A percentile compares a stretch with the other conserved stretches of the same genome.
phyloP scores from a whole-genome alignment of 768 basidiomycete genomes.

The Asterophora lycoperdoides region DNA sequence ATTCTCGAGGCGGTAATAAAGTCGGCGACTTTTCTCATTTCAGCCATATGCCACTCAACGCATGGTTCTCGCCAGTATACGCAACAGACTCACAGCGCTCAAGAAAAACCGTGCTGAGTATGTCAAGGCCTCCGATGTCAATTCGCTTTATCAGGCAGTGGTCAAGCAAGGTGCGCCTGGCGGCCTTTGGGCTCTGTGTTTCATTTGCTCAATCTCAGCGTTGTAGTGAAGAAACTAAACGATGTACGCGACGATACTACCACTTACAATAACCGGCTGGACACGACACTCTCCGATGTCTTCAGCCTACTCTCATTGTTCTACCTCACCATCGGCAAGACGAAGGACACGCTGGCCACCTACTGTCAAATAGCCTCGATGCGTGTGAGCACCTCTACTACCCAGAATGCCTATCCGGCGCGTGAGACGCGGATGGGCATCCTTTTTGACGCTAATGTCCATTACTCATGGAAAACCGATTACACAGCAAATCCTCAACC shows the following conservation, averaged over 20 bases:
- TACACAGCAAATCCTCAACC: conserved; percentile 83
- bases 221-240: conserved; percentile 82
- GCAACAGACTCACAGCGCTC: conserved; percentile 90
- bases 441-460: not conserved
- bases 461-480: conserved; percentile 16
- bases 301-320: conserved; percentile 93
- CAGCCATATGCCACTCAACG: conserved; percentile 14
- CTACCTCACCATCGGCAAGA: conserved; percentile 97
- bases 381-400: conserved; percentile 64
- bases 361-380: conserved; percentile 97
- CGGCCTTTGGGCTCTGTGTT: not conserved
- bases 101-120: conserved; percentile 92
- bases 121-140: conserved; percentile 91
- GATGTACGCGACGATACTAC: conserved; percentile 79
- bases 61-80: conserved; percentile 55
- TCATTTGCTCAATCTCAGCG: not conserved
- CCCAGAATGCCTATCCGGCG: conserved; percentile 2
- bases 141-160: conserved; percentile 86
- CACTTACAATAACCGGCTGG: conserved; percentile 82
- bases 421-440: not conserved
- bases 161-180: conserved; percentile 84
- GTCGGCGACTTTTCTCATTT: conserved; percentile 38
- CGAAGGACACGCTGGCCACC: conserved; percentile 88
- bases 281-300: conserved; percentile 93
- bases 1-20: conserved; percentile 94